Base-by-base conservation (phyloP, 192 early-diverging fungal genomes). In the Phycomyces nitens region DNA sequence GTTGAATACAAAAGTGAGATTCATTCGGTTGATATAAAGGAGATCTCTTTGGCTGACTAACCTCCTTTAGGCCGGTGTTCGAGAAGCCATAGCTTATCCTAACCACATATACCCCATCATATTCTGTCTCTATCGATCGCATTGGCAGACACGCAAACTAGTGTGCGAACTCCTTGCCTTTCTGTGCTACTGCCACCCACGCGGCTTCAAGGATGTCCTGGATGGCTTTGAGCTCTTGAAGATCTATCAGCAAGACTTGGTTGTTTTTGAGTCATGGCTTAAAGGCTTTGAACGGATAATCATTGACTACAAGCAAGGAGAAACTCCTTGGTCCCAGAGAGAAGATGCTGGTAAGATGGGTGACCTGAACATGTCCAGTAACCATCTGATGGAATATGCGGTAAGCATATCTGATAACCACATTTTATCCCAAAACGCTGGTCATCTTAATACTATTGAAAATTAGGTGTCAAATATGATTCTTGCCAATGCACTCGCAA, bases 201-300 rank as follows among this genome's bases (percentile, higher is more conserved):
- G 86, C 29, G 91, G 91, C n/a, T 87, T 89, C 49, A 78, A 79
- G 11, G 69, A 85, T 14, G 89, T 92, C 21, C 62, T 92, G 18
- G 80, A 84, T 62, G 91, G 91, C 15, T 73, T 92, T 66, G 88
- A 91, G 50, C 77, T 84, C 59, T 75, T 89, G 62, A 82, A 82
- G 64, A 82, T 89, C 68, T 82, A 87, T 72, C 84, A 76, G 39
- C 68, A 72, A 21, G 75, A 77, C 18, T 71, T 82, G 68, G 74
- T 73, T n/a, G 63, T 80, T 16, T 92, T 89, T 64, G 88, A 90
- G 68, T 84, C 86, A 15, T 92, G 91, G 91, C 77, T 92, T 74
- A 74, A 80, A 24, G 81, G 86, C 14, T 62, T 89, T 15, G 88
- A 89, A 54, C 65, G 80, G 7, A 88, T 85, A 7, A 81, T 92